Percentiles rank a stretch among this genome's conserved stretches.
phyloP scores from a whole-genome alignment of 2,329 filamentous ascomycete genomes.

The Mycocentrospora acerina region DNA sequence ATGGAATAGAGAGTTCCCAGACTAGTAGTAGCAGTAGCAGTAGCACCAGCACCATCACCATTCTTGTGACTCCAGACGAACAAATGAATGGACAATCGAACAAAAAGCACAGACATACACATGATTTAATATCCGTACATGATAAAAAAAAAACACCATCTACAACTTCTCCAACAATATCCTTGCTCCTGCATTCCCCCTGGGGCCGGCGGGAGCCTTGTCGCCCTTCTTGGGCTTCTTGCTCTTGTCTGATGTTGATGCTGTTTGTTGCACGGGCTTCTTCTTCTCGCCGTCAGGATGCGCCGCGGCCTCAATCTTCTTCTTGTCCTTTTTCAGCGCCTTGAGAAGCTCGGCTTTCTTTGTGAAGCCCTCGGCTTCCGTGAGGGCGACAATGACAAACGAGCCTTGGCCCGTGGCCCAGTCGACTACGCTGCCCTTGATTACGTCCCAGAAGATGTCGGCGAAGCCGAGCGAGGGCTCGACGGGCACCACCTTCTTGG shows the following conservation, averaged over 20 bases:
- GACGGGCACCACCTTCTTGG: constrained; percentile 68
- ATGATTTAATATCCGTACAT: no score
- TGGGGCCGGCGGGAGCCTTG: constrained; percentile 36
- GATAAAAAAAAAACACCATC: not conserved
- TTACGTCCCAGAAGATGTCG: constrained; percentile 75
- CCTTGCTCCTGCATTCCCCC: constrained; percentile 51
- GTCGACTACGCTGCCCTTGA: constrained; percentile 70
- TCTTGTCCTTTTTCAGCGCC: constrained; percentile 71
- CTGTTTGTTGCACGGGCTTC: no score
- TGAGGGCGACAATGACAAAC: constrained; percentile 79
- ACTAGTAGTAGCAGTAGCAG: no score
- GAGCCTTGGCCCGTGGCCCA: constrained; percentile 88
- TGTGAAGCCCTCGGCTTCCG: constrained; percentile 71
- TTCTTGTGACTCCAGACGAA: no score
- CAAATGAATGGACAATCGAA: no score
- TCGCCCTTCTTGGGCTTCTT: constrained; percentile 43
- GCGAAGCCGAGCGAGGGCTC: constrained; percentile 81
- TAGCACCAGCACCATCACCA: no score
- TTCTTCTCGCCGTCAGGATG: constrained; percentile 25
- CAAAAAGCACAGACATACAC: no score
- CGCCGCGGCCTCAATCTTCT: constrained; percentile 68
- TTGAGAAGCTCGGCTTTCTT: constrained; percentile 67
- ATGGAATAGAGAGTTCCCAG: no score
- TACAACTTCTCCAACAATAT: constrained; percentile 48
- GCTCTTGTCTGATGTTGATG: constrained; percentile 24